Conservation (phyloP, 2,329 filamentous ascomycete species). For the Neofusicoccum cordaticola region DNA sequence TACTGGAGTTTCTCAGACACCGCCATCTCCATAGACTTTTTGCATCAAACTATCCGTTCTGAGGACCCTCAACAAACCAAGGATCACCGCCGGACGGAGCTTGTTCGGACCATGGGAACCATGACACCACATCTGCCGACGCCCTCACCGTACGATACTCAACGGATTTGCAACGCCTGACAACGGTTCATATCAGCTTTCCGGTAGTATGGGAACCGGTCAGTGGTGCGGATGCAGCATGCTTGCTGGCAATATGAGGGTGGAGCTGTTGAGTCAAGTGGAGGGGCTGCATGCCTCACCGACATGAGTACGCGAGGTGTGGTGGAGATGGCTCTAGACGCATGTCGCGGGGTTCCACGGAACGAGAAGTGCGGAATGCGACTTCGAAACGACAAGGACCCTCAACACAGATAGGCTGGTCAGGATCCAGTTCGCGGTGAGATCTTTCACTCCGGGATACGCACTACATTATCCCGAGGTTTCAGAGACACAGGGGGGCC, state of each 20-base stretch:
- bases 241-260: background rate
- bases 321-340: background rate
- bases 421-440: no score
- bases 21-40: background rate
- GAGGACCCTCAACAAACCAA: background rate
- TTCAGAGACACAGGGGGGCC: no score
- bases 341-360: background rate
- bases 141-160: background rate
- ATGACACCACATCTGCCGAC: background rate
- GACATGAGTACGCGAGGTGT: background rate
- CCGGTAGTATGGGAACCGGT: background rate
- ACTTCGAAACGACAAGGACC: background rate
- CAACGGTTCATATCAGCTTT: background rate
- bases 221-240: background rate
- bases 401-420: no score
- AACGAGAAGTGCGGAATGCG: background rate
- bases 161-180: background rate
- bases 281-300: background rate
- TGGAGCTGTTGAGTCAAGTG: background rate
- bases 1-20: background rate
- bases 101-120: background rate
- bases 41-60: background rate
- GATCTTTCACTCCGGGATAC: no score
- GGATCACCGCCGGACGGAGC: background rate
- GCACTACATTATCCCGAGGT: no score